Evolutionary conservation across 495 filamentous ascomycete species (phyloP).

Genomic region (Podospora fimiseda): DNA sequence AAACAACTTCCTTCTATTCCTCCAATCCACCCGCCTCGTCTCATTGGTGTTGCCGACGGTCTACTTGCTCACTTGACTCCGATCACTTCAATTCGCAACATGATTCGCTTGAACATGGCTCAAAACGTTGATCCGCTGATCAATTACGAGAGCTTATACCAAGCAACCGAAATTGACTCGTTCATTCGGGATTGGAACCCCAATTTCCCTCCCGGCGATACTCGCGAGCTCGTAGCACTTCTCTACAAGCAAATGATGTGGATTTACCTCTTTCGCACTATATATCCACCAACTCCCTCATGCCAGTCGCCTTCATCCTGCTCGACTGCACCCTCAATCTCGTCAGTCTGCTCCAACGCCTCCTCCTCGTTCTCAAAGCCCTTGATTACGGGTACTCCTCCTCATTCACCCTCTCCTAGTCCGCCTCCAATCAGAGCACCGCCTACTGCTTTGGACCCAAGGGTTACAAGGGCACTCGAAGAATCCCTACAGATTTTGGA

Average conservation of each 20-base stretch:
- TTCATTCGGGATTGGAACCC: constrained; percentile 73
- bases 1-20: constrained; percentile 61
- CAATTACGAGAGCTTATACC: constrained; percentile 65
- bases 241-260: constrained; percentile 87
- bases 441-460: constrained; percentile 45
- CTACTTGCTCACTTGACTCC: constrained; percentile 74
- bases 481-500: constrained; percentile 61
- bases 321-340: constrained; percentile 22
- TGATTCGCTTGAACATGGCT: constrained; percentile 60
- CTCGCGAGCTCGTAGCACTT: constrained; percentile 68
- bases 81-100: constrained; percentile 72
- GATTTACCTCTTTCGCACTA: constrained; percentile 84
- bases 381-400: constrained; percentile 30
- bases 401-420: constrained; percentile 35
- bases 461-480: constrained; percentile 69
- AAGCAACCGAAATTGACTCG: constrained; percentile 71
- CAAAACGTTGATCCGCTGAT: constrained; percentile 61
- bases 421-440: constrained; percentile 38
- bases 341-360: constrained; percentile 23
- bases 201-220: constrained; percentile 59
- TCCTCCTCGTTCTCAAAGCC: constrained; percentile 10
- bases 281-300: constrained; percentile 53
- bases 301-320: neutral
- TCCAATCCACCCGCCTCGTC: constrained; percentile 67
- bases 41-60: constrained; percentile 83